phyloP scores from a whole-genome alignment of 108 stramenopile species.

The Hondaea fermentalgiana region DNA sequence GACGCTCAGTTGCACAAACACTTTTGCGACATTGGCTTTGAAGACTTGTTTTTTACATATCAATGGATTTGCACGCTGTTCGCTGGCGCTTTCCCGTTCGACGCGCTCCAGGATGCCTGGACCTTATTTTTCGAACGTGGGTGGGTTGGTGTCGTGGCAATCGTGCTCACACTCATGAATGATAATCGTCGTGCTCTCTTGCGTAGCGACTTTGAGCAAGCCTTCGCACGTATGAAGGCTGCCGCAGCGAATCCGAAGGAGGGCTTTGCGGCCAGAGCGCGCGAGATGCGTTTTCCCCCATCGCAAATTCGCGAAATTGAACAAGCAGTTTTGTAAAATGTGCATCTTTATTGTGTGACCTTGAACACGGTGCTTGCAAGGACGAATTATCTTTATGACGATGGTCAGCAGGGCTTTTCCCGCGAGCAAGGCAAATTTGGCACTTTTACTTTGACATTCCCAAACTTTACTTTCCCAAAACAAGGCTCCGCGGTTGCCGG shows the following conservation, averaged over 20 bases:
- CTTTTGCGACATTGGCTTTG: slow-evolving; percentile 1
- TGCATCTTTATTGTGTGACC: too few species aligned
- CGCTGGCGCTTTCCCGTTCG: not conserved
- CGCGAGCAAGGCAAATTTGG: too few species aligned
- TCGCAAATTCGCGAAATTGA: not conserved
- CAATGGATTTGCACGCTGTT: slow-evolving; percentile 11
- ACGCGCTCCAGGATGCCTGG: not conserved
- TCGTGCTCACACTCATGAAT: not conserved
- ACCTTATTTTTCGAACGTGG: not conserved
- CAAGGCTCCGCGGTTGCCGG: too few species aligned
- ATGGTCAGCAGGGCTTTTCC: too few species aligned
- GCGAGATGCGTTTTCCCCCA: not conserved
- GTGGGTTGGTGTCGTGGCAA: not conserved
- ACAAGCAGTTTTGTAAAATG: not conserved
- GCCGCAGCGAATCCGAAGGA: not conserved
- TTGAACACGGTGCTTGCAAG: too few species aligned
- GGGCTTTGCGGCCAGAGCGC: not conserved
- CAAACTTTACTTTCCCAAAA: too few species aligned
- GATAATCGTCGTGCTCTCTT: not conserved
- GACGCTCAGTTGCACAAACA: not conserved
- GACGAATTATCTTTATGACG: too few species aligned
- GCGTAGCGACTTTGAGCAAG: not conserved
- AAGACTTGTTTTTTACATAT: not conserved
- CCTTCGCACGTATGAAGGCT: not conserved
- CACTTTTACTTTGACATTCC: too few species aligned